Evolutionary conservation across 2,329 filamentous ascomycete species (phyloP).

Genomic region (Alternaria arborescens): DNA sequence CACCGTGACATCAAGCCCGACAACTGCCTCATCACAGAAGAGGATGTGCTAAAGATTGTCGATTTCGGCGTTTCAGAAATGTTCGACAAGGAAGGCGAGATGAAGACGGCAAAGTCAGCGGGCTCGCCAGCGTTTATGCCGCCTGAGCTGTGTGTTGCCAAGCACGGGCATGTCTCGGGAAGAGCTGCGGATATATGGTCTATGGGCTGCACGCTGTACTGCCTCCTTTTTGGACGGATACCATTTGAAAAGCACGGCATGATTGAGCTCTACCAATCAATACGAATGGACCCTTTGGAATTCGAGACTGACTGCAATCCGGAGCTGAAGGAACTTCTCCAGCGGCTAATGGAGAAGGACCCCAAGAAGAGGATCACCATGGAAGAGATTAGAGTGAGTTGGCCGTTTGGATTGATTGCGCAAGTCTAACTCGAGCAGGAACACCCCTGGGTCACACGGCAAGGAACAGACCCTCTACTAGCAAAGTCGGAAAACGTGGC

Average conservation of each 20-base stretch:
- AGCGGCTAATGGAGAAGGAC: conserved; percentile 81
- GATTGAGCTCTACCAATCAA: conserved; percentile 88
- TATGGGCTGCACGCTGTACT: conserved; percentile 96
- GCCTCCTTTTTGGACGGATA: conserved; percentile 85
- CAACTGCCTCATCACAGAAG: conserved; percentile 87
- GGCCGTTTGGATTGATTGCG: not conserved
- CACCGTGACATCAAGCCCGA: conserved; percentile 98
- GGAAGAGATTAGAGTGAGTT: conserved; percentile 77
- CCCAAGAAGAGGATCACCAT: conserved; percentile 84
- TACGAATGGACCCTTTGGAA: conserved; percentile 73
- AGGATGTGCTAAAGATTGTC: conserved; percentile 94
- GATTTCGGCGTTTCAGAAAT: conserved; percentile 99
- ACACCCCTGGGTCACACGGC: conserved; percentile 91
- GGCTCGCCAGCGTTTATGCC: conserved; percentile 95
- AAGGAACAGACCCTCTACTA: conserved; percentile 79
- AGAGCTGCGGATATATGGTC: conserved; percentile 96
- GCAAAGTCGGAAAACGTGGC: conserved; percentile 86
- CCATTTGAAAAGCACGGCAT: conserved; percentile 84
- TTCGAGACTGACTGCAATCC: conserved; percentile 71
- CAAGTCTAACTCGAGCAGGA: conserved; percentile 63
- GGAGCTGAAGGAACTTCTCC: conserved; percentile 78
- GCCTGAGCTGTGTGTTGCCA: conserved; percentile 87
- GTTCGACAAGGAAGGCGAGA: conserved; percentile 87
- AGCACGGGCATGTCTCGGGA: conserved; percentile 86
- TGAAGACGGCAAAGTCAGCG: conserved; percentile 92